Evolutionary conservation across 176 grass and related monocot species (phyloP).

Genomic region (Triticum dicoccoides): DNA sequence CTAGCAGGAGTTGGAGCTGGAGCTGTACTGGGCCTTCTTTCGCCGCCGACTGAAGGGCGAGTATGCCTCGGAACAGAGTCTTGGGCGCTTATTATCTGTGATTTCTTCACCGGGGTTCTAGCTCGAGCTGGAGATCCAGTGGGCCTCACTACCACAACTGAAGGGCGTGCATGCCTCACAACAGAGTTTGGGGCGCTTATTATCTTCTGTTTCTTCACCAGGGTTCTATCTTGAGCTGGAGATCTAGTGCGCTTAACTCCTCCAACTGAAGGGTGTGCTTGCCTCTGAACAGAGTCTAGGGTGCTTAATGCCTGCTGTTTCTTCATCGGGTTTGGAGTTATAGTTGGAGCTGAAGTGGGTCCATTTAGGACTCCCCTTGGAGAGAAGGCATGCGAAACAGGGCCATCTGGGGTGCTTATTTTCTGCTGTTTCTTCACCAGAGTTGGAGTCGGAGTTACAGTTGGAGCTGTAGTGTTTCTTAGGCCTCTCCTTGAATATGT

Average conservation of each 20-base stretch:
- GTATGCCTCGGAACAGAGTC: constrained; percentile 26
- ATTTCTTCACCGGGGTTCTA: background rate
- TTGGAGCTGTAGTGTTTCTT: background rate
- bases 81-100: constrained; percentile 19
- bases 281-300: constrained; percentile 23
- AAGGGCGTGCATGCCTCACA: constrained; percentile 6
- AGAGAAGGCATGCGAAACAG: background rate
- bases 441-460: background rate
- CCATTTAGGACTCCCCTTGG: background rate
- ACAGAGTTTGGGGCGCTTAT: constrained; percentile 21
- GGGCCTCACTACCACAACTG: background rate
- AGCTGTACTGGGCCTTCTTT: background rate
- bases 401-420: background rate
- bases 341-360: background rate
- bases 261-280: background rate
- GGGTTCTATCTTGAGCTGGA: background rate
- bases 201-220: constrained; percentile 14
- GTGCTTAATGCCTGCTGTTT: constrained; percentile 29
- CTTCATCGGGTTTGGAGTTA: constrained; percentile 3
- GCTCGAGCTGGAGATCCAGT: background rate
- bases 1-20: constrained; percentile 1
- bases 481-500: constrained; percentile 2
- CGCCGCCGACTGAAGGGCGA: background rate
- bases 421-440: background rate
- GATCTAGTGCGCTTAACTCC: background rate